Evolutionary conservation across 2,329 filamentous ascomycete species (phyloP).

Genomic region (Ophiostoma australiae): DNA sequence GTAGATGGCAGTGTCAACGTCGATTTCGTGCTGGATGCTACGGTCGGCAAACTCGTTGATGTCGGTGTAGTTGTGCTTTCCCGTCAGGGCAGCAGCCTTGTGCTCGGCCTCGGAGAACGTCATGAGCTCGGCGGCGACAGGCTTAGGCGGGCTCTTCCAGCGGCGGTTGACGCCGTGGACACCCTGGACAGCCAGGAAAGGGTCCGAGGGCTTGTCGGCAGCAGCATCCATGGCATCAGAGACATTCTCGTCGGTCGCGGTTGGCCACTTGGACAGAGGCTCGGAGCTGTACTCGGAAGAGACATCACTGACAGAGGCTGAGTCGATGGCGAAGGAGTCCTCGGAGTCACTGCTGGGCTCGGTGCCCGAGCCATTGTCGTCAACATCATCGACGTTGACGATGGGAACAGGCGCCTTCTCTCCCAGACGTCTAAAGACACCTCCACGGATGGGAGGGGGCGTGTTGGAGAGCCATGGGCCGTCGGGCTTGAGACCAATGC

Average conservation of each 20-base stretch:
- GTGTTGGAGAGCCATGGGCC: slow-evolving; percentile 52
- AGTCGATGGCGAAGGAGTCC: slow-evolving; percentile 14
- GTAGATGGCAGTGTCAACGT: slow-evolving; percentile 38
- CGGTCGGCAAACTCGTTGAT: slow-evolving; percentile 34
- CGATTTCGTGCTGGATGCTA: slow-evolving; percentile 37
- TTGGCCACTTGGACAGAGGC: slow-evolving; percentile 8
- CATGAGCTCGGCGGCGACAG: not conserved
- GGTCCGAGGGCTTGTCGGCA: slow-evolving; percentile 4
- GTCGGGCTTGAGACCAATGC: slow-evolving; percentile 52
- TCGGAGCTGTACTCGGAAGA: slow-evolving; percentile 19
- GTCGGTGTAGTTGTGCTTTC: slow-evolving; percentile 9
- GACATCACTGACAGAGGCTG: slow-evolving; percentile 19
- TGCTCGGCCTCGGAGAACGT: slow-evolving; percentile 1
- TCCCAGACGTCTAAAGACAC: slow-evolving; percentile 23
- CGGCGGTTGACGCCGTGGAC: slow-evolving; percentile 19
- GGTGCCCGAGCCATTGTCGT: slow-evolving; percentile 11
- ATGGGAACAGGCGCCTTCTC: slow-evolving; percentile 14
- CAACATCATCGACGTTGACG: slow-evolving; percentile 14
- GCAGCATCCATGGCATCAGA: not conserved
- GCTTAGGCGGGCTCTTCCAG: slow-evolving; percentile 13
- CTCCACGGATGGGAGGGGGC: slow-evolving; percentile 51
- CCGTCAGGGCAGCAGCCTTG: not conserved
- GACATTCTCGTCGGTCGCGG: not conserved
- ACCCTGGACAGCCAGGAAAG: slow-evolving; percentile 19
- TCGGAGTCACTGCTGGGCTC: slow-evolving; percentile 22